phyloP scores from a whole-genome alignment of 2,329 filamentous ascomycete genomes.

The Ophiostoma australiae region DNA sequence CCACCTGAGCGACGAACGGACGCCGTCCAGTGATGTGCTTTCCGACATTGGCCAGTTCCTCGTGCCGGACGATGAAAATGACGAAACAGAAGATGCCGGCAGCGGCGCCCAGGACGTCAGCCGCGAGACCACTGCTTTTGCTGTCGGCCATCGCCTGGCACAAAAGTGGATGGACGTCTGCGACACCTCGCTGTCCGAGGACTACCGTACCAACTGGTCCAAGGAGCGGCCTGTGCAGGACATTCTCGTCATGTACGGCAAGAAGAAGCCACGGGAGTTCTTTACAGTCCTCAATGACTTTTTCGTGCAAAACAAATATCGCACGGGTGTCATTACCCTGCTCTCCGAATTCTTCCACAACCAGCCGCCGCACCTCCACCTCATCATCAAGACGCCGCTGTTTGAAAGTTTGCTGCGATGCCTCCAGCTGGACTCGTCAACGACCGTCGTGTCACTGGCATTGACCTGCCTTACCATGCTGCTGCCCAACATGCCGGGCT shows the following conservation, averaged over 20 bases:
- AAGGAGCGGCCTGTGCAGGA: slow-evolving; percentile 49
- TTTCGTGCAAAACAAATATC: slow-evolving; percentile 59
- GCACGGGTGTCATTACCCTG: slow-evolving; percentile 60
- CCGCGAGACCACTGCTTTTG: slow-evolving; percentile 39
- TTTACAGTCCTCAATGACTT: slow-evolving; percentile 55
- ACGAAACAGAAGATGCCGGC: slow-evolving; percentile 36
- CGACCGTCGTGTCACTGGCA: slow-evolving; percentile 68
- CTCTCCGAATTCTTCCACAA: slow-evolving; percentile 68
- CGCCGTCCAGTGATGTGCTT: slow-evolving; percentile 58
- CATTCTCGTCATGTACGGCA: slow-evolving; percentile 57
- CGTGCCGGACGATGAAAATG: slow-evolving; percentile 54
- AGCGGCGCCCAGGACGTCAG: slow-evolving; percentile 30
- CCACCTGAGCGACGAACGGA: slow-evolving; percentile 56
- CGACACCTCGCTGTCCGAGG: slow-evolving; percentile 36
- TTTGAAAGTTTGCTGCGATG: slow-evolving; percentile 68
- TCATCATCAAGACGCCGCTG: slow-evolving; percentile 65
- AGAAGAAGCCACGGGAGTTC: slow-evolving; percentile 55
- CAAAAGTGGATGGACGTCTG: slow-evolving; percentile 52
- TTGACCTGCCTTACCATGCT: slow-evolving; percentile 76
- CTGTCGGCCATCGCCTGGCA: slow-evolving; percentile 55
- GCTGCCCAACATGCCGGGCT: slow-evolving; percentile 71
- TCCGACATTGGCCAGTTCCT: slow-evolving; percentile 62
- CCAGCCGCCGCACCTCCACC: slow-evolving; percentile 73
- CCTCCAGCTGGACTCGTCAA: slow-evolving; percentile 71
- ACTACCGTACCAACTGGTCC: slow-evolving; percentile 38